Conservation (phyloP, 1,139 yeast genomes). For the Candida pseudoviswanathii region DNA sequence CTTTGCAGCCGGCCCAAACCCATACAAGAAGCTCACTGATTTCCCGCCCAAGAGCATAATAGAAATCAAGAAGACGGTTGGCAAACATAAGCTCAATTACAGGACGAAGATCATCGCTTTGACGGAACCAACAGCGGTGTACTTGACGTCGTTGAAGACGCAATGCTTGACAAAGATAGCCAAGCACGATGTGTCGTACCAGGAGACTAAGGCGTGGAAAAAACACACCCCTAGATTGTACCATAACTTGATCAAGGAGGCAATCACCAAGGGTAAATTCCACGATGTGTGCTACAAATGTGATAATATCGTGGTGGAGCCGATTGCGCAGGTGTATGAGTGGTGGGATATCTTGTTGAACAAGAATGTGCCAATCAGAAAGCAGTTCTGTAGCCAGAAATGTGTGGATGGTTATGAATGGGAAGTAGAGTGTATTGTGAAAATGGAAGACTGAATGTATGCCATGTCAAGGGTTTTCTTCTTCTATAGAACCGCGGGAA, state of each 20-base stretch:
- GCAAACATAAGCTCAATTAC: conserved; percentile 15
- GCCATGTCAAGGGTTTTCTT: background rate
- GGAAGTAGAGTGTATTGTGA: background rate
- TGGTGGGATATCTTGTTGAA: conserved; percentile 52
- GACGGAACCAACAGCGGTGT: conserved; percentile 11
- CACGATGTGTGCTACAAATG: conserved; percentile 42
- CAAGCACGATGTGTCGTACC: conserved; percentile 45
- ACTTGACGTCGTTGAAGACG: conserved; percentile 29
- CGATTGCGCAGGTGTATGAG: conserved; percentile 44
- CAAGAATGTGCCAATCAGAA: conserved; percentile 38
- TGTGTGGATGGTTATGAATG: conserved; percentile 32
- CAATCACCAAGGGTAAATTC: conserved; percentile 44
- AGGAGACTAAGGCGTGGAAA: conserved; percentile 48
- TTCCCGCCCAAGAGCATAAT: conserved; percentile 24
- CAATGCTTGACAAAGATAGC: conserved; percentile 41
- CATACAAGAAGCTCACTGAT: conserved; percentile 31
- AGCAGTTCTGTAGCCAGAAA: conserved; percentile 42
- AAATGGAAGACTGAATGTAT: background rate
- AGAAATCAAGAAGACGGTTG: conserved; percentile 18
- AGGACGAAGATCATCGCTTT: conserved; percentile 28
- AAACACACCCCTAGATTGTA: conserved; percentile 36
- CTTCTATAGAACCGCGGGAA: background rate
- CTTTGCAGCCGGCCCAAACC: conserved; percentile 50
- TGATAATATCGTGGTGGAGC: conserved; percentile 37
- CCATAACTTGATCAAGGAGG: conserved; percentile 36